These are phyloP conservation scores for Sugiyamaella boreocaroliniensis DNA, from an alignment of 805 yeast genomes.

Conservation along the genomic window DNA sequence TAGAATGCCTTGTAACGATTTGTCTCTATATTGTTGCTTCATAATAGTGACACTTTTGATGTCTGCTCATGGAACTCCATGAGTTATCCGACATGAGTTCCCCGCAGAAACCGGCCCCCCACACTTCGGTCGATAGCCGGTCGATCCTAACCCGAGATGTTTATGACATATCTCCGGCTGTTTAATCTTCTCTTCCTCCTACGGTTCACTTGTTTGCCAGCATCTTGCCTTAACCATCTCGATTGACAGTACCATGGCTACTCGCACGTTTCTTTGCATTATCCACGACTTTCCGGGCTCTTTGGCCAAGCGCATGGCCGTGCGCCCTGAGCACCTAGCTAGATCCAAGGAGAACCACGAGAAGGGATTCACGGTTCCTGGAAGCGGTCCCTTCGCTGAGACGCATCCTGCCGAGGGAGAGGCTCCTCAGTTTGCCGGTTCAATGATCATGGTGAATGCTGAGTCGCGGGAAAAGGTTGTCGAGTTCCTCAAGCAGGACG, in stretches of 20 bases:
- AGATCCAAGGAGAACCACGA: constrained; percentile 27
- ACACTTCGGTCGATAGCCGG: too few relatives aligned
- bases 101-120: too few relatives aligned
- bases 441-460: constrained; percentile 57
- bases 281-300: constrained; percentile 63
- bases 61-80: too few relatives aligned
- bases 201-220: neutral
- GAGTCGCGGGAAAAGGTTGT: constrained; percentile 58
- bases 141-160: too few relatives aligned
- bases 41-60: too few relatives aligned
- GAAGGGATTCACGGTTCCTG: constrained; percentile 37
- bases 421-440: constrained; percentile 52
- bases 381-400: constrained; percentile 36
- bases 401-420: constrained; percentile 27
- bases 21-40: too few relatives aligned
- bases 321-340: constrained; percentile 39
- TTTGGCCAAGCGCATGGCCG: constrained; percentile 25
- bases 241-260: neutral
- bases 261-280: constrained; percentile 55
- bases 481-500: constrained; percentile 56
- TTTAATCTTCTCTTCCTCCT: neutral
- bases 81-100: too few relatives aligned
- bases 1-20: too few relatives aligned
- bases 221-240: neutral
- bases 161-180: neutral